A percentile compares a stretch with the other conserved stretches of the same genome.
These are phyloP conservation scores for Tulasnella calospora DNA, from an alignment of 768 basidiomycete genomes.

Conservation along the genomic window DNA sequence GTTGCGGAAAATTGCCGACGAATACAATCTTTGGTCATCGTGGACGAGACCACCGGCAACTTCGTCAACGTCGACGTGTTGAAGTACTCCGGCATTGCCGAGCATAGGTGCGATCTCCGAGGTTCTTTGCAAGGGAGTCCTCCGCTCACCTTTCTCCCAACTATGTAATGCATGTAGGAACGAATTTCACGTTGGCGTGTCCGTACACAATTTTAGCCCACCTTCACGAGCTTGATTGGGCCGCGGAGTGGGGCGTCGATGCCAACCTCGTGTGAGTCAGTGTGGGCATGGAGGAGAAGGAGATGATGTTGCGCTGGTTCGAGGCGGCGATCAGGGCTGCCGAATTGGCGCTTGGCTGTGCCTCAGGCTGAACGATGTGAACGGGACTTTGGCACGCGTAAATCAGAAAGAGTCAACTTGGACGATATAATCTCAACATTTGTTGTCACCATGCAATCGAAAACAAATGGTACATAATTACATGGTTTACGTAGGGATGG, in stretches of 20 bases:
- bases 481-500: no score
- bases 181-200: slow-evolving; percentile 92
- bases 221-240: slow-evolving; percentile 87
- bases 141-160: slow-evolving; percentile 26
- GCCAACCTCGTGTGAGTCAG: slow-evolving; percentile 77
- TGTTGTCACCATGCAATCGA: no score
- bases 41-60: slow-evolving; percentile 98
- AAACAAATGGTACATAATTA: no score
- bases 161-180: slow-evolving; percentile 55
- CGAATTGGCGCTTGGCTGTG: slow-evolving; percentile 40
- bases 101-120: slow-evolving; percentile 42
- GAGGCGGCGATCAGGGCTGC: slow-evolving; percentile 68
- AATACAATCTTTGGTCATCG: slow-evolving; percentile 82
- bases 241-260: slow-evolving; percentile 82
- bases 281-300: slow-evolving; percentile 79
- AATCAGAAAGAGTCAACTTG: no score
- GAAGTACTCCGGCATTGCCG: no score
- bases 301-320: slow-evolving; percentile 54
- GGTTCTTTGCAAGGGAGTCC: background rate
- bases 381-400: no score
- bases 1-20: slow-evolving; percentile 74
- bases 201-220: slow-evolving; percentile 93
- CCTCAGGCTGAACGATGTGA: background rate
- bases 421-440: no score
- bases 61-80: no score